Base-by-base conservation (phyloP, 257 asterid species). In the Thymus mandschuricus region DNA sequence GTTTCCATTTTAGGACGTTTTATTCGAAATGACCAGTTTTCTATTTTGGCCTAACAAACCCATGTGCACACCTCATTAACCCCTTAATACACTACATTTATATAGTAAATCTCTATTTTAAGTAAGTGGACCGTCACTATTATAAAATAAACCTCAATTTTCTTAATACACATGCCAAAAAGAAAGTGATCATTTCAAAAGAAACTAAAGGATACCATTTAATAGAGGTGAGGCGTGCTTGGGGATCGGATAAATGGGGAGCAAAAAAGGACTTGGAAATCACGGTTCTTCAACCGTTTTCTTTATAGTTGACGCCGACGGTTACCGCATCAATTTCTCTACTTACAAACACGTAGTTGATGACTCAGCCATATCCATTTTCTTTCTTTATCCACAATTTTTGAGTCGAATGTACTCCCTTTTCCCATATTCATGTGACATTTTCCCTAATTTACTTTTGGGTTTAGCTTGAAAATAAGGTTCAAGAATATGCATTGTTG, bases 361-460 rank as follows among this genome's bases (percentile, higher is more conserved):
- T 77, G 81, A 72, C 63, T 77, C 78, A 60, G 35, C 78, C 72
- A 33, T 44, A 66, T 57, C 75, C 50, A 35, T 51, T 38, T 38
- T 8, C 4, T 65, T 56, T 44, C 34, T 1, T 10, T 58, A 46
- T 66, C 51, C 65, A 8, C 1, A 13, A 7, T 49, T 52, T 29
- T 68, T 21, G 52, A 58, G 5, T 33, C 55, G 1, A 57, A 27
- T 34, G 11, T 56, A 58, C 58, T 27, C 44, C 10, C 11, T 1
- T 64, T 43, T 40, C 8, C 13, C 76, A 13, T 58, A 30, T 10
- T 52, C 68, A 30, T 30, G 10, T 58, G 44, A 58, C 11, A 10
- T 33, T 31, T 57, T 5, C 31, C n/a, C 63, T 56, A 10, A 30
- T 30, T 57, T 10, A 0, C 10, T 10, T 30, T 55, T 0, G 3